Conservation (phyloP, 148 eudicot genomes). For the Vaccinium corymbosum region DNA sequence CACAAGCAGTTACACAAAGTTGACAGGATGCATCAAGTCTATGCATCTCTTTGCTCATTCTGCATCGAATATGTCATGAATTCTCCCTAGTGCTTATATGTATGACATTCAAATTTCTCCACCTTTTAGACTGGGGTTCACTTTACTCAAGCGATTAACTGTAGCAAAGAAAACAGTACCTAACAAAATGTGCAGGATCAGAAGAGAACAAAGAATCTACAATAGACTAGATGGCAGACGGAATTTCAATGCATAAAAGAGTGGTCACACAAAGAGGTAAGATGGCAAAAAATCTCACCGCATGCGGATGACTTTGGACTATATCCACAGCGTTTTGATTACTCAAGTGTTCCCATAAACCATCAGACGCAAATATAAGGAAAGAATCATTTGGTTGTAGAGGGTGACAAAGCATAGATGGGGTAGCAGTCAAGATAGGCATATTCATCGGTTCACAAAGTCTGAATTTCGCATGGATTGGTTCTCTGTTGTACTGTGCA, state of each 20-base stretch:
- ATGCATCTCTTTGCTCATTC: neutral
- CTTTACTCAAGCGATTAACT: neutral
- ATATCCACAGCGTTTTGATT: slow-evolving; percentile 81
- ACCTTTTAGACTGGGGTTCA: neutral
- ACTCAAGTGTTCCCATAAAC: slow-evolving; percentile 78
- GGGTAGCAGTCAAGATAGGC: slow-evolving; percentile 60
- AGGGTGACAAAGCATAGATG: slow-evolving; percentile 55
- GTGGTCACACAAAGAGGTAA: neutral
- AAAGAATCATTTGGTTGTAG: slow-evolving; percentile 57
- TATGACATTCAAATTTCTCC: neutral
- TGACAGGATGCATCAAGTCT: neutral
- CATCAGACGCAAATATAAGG: slow-evolving; percentile 76
- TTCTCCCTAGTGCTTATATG: neutral
- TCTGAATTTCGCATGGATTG: slow-evolving; percentile 57
- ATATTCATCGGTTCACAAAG: slow-evolving; percentile 54
- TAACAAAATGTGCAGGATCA: neutral
- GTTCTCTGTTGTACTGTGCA: slow-evolving; percentile 57
- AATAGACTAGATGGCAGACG: neutral
- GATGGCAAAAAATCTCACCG: slow-evolving; percentile 40
- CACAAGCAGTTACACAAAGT: neutral
- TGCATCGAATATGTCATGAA: neutral
- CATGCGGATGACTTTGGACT: slow-evolving; percentile 61
- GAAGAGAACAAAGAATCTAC: neutral
- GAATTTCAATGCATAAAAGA: neutral
- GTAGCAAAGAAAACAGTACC: neutral